A percentile compares a stretch with the other conserved stretches of the same genome.
Conservation (phyloP, 164 flowering plant genomes). For the Paratinospora sagittata region DNA sequence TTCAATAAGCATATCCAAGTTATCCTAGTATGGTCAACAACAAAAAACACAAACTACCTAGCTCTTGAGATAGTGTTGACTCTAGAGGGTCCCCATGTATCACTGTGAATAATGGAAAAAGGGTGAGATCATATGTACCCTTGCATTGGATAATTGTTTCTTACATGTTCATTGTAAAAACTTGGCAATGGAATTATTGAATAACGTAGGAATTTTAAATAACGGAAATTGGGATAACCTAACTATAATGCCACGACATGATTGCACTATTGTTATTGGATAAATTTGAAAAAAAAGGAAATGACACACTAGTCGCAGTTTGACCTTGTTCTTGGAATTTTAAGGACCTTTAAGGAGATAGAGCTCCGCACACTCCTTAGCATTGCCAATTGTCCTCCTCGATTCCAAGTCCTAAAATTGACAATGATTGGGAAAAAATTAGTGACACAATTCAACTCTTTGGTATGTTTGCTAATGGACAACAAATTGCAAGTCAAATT, state of each 20-base stretch:
- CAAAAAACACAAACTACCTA: neutral
- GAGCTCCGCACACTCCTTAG: too few species aligned
- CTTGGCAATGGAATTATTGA: too few species aligned
- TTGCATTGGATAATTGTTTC: neutral
- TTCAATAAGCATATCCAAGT: neutral
- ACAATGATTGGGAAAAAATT: too few species aligned
- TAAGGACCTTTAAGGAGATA: constrained; percentile 10
- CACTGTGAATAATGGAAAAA: neutral
- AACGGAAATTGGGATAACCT: constrained; percentile 9
- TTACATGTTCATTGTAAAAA: too few species aligned
- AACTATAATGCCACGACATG: constrained; percentile 12
- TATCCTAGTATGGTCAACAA: neutral
- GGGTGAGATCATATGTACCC: neutral
- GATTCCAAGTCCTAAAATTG: too few species aligned
- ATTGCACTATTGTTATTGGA: neutral
- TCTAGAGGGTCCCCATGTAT: neutral
- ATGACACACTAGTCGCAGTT: too few species aligned
- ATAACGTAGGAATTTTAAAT: constrained; percentile 11
- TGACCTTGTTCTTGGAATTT: too few species aligned
- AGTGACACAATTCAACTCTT: too few species aligned
- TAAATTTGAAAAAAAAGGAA: neutral
- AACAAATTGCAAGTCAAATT: too few species aligned
- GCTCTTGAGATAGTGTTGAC: neutral
- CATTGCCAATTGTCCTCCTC: too few species aligned
- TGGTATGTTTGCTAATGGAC: too few species aligned